A percentile compares a stretch with the other conserved stretches of the same genome.
phyloP scores from a whole-genome alignment of 352 stramenopile species.

The Globisporangium barbulae region DNA sequence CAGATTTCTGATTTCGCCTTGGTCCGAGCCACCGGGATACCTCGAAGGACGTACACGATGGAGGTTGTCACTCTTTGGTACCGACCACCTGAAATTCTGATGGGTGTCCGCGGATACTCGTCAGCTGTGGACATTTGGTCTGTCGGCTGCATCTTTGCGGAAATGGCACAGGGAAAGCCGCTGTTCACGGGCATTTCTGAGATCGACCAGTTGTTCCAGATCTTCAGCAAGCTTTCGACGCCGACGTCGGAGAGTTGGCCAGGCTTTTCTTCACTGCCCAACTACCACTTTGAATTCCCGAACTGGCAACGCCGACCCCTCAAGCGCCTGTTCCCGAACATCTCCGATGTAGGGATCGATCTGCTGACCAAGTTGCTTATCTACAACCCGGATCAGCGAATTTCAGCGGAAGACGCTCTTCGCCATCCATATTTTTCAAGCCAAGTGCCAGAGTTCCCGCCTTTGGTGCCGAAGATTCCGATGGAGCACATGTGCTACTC shows the following conservation, averaged over 20 bases:
- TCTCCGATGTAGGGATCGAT: constrained; percentile 69
- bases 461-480: constrained; percentile 60
- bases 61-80: constrained; percentile 92
- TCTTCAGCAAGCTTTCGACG: constrained; percentile 94
- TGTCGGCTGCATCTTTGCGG: constrained; percentile 97
- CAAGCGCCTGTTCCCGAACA: constrained; percentile 65
- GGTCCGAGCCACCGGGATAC: constrained; percentile 85
- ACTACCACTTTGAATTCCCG: constrained; percentile 93
- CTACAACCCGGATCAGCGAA: constrained; percentile 82
- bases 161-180: constrained; percentile 90
- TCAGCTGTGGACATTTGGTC: constrained; percentile 93
- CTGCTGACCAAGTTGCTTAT: constrained; percentile 72
- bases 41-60: constrained; percentile 86
- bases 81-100: constrained; percentile 85
- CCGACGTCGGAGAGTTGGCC: constrained; percentile 96
- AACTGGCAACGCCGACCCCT: constrained; percentile 73
- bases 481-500: constrained; percentile 80
- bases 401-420: constrained; percentile 77
- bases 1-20: constrained; percentile 89
- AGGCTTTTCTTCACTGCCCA: constrained; percentile 95
- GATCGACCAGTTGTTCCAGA: constrained; percentile 86
- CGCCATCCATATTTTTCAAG: constrained; percentile 80
- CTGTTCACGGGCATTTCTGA: constrained; percentile 81
- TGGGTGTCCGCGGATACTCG: constrained; percentile 84
- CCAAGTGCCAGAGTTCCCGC: constrained; percentile 33